These are phyloP conservation scores for Adenanthera pavonina DNA, from an alignment of 306 rosid species.

Conservation along the genomic window DNA sequence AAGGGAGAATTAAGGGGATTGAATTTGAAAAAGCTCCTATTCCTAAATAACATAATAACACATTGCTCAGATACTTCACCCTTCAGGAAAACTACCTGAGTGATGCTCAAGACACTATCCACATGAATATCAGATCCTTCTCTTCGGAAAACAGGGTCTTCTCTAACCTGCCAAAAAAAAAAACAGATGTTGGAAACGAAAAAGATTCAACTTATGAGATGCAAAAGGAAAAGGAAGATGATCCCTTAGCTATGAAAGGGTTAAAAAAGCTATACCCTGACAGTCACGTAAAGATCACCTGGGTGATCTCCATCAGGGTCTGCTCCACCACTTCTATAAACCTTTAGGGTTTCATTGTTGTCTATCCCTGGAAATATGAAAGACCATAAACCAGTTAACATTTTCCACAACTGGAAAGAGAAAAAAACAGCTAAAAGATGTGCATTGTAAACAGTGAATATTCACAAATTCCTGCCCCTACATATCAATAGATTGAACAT, in stretches of 20 bases:
- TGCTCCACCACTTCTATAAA: conserved; percentile 78
- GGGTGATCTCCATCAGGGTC: conserved; percentile 90
- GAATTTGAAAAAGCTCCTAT: neutral
- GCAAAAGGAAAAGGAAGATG: conserved; percentile 11
- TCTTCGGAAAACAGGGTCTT: conserved; percentile 90
- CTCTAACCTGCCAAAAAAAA: conserved; percentile 60
- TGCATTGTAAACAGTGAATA: conserved; percentile 29
- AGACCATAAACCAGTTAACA: conserved; percentile 32
- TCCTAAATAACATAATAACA: neutral
- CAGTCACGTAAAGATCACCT: conserved; percentile 80
- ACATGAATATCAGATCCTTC: conserved; percentile 93
- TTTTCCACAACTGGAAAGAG: neutral
- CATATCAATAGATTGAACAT: neutral
- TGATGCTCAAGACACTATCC: conserved; percentile 75
- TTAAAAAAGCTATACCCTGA: conserved; percentile 52
- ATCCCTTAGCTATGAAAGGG: conserved; percentile 14
- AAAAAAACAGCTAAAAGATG: conserved; percentile 5
- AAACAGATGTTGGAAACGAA: neutral
- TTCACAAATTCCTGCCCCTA: conserved; percentile 1
- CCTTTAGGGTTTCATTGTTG: conserved; percentile 66
- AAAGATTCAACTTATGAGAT: neutral
- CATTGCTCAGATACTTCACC: conserved; percentile 14
- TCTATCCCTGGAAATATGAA: conserved; percentile 69
- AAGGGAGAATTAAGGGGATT: conserved; percentile 18
- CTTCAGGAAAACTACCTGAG: conserved; percentile 63